These are phyloP conservation scores for Penicillium sp. DNA, from an alignment of 2,329 filamentous ascomycete species.

Conservation along the genomic window DNA sequence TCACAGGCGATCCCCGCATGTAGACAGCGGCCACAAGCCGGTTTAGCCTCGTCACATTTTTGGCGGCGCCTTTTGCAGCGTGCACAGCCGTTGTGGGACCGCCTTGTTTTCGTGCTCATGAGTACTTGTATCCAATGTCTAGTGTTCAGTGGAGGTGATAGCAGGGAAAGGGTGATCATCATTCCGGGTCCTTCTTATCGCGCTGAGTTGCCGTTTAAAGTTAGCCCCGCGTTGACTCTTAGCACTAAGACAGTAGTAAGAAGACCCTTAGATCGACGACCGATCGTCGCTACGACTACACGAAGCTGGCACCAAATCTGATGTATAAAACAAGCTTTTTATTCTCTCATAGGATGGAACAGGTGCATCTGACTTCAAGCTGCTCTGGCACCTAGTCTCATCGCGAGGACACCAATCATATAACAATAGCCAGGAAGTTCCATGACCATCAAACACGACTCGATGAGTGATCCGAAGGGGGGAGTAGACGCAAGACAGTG, in stretches of 20 bases:
- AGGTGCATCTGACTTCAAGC: not conserved
- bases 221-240: not conserved
- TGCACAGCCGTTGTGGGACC: conserved; percentile 21
- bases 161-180: not conserved
- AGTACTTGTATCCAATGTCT: not conserved
- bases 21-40: conserved; percentile 20
- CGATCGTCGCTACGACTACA: not conserved
- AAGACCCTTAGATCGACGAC: not conserved
- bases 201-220: not conserved
- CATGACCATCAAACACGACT: conserved; percentile 6
- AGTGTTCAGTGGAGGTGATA: not conserved
- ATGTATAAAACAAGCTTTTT: not conserved
- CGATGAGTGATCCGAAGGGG: conserved; percentile 6
- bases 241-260: not conserved
- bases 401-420: not conserved
- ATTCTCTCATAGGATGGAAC: not conserved
- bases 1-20: conserved; percentile 17
- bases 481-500: conserved; percentile 4
- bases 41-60: conserved; percentile 24
- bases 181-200: not conserved
- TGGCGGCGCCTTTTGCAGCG: conserved; percentile 25
- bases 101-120: conserved; percentile 3
- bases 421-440: not conserved
- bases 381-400: not conserved
- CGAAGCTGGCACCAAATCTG: not conserved